Evolutionary conservation across 176 grass and related monocot species (phyloP), one percentile per base, ranked within the genome.

Genomic region (Alopecurus myosuroides): DNA sequence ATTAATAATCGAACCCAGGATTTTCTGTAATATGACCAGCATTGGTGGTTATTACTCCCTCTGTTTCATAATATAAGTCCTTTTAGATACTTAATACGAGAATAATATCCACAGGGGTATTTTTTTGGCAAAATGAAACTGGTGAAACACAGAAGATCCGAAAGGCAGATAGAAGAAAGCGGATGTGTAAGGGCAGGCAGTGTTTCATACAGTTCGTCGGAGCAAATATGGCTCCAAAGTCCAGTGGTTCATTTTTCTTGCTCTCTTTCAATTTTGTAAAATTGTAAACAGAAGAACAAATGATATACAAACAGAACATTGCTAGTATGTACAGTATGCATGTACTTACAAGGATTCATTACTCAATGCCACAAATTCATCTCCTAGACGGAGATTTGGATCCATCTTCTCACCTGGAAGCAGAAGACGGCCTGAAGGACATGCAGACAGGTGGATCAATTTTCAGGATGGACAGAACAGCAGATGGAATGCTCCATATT

Each of bases 401-500:
- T 74, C 44, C 28, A 80, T 74, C 42, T 20, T 62, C 18, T 80
- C 48, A 89, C n/a, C 58, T 28, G 23, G 58, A 76, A 58, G n/a
- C 29, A 76, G 87, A 85, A 52, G 87, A 85, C 46, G 82, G 69
- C 70, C 64, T 68, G 58, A 89, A 89, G 39, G 87, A 81, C 87
- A 89, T 81, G 70, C 87, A 89, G 48, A 85, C 67, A 1, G 88
- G 88, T 68, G 88, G 88, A 1, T 76, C 23, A 50, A 85, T 36
- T 39, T 78, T 65, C 29, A 89, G 30, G 30, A 89, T 89, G 40
- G 77, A 89, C 17, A 89, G 31, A 81, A 89, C 48, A 60, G 88
- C 88, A 31, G 77, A 85, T 4, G 88, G 88, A 36, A 89, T 89
- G 70, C 88, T 89, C 88, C 82, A 89, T 1, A 89, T 52, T 23